Conservation (phyloP, 2,329 filamentous ascomycete genomes). For the Colletotrichum scovillei region DNA sequence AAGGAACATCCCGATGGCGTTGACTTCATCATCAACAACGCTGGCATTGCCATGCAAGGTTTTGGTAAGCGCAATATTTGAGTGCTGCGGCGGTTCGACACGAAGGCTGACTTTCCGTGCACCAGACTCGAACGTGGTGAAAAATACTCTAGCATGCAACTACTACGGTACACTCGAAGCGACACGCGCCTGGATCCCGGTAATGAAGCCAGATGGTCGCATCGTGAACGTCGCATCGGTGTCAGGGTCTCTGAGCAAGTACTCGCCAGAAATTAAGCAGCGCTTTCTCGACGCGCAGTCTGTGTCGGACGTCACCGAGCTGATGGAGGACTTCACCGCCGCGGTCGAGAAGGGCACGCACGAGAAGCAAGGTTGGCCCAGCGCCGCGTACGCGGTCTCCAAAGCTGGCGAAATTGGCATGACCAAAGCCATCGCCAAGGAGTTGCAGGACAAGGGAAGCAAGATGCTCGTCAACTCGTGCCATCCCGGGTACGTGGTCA, state of each 20-base stretch:
- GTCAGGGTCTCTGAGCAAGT: conserved; percentile 56
- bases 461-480: conserved; percentile 50
- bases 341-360: conserved; percentile 58
- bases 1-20: conserved; percentile 58
- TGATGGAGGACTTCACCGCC: conserved; percentile 61
- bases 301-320: conserved; percentile 54
- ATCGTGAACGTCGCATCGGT: conserved; percentile 62
- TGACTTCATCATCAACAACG: conserved; percentile 66
- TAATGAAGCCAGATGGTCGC: conserved; percentile 56
- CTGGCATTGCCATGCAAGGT: conserved; percentile 58
- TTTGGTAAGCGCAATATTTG: conserved; percentile 46
- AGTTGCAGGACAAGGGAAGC: conserved; percentile 42
- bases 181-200: conserved; percentile 55
- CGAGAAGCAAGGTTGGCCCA: conserved; percentile 60
- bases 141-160: conserved; percentile 60
- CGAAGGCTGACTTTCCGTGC: not conserved
- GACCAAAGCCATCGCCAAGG: conserved; percentile 49
- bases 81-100: conserved; percentile 41
- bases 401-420: conserved; percentile 57
- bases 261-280: conserved; percentile 52
- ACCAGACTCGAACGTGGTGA: conserved; percentile 52
- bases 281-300: conserved; percentile 54
- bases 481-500: conserved; percentile 57
- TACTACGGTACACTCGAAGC: conserved; percentile 63
- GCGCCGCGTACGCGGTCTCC: conserved; percentile 59